Conservation (phyloP, 1,284 basidiomycete genomes). For the Fistulina hepatica region DNA sequence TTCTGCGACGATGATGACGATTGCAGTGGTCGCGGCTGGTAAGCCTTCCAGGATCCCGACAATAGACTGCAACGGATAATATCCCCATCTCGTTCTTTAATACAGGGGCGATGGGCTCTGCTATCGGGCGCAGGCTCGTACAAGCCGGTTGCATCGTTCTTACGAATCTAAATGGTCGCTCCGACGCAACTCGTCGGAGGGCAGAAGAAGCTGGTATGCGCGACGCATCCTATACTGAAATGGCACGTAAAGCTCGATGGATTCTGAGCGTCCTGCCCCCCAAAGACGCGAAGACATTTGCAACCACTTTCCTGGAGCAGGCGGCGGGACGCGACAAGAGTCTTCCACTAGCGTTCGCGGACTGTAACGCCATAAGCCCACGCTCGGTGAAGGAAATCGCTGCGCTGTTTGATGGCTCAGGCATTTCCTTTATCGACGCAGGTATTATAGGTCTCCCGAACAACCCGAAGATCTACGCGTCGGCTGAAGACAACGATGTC, state of each 20-base stretch:
- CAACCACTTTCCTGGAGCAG: conserved; percentile 30
- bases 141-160: conserved; percentile 8
- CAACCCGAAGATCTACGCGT: conserved; percentile 46
- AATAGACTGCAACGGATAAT: too few species aligned
- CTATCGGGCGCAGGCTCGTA: conserved; percentile 8
- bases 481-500: conserved; percentile 27
- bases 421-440: conserved; percentile 43
- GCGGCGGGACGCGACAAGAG: conserved; percentile 10
- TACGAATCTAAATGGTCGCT: conserved; percentile 12
- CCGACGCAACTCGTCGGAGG: conserved; percentile 19
- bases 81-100: too few species aligned
- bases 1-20: conserved; percentile 5
- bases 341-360: conserved; percentile 32
- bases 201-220: conserved; percentile 44
- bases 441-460: conserved; percentile 48
- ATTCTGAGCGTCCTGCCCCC: conserved; percentile 51
- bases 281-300: conserved; percentile 38
- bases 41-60: neutral
- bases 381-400: conserved; percentile 38
- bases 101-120: conserved; percentile 14
- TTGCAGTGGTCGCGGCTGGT: conserved; percentile 14
- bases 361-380: conserved; percentile 50
- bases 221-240: conserved; percentile 34
- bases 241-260: conserved; percentile 33
- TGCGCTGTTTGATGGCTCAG: conserved; percentile 29